A percentile compares a stretch with the other conserved stretches of the same genome.
Conservation (phyloP, 2,329 filamentous ascomycete species). For the Plectosphaerella sp. region DNA sequence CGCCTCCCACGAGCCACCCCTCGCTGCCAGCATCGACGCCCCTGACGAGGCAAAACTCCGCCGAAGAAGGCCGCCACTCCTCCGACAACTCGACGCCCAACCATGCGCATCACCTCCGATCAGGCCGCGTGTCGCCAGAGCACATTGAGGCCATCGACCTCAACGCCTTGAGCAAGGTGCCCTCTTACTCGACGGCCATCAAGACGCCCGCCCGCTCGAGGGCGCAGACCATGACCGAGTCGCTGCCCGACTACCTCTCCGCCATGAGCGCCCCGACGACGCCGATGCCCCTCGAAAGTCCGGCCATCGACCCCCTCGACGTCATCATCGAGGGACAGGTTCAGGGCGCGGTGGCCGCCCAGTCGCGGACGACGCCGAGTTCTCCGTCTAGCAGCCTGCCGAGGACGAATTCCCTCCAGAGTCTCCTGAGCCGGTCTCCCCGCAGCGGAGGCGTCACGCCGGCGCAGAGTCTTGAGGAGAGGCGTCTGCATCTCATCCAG, state of each 20-base stretch:
- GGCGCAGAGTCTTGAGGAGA: slow-evolving; percentile 9
- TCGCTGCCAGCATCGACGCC: slow-evolving; percentile 39
- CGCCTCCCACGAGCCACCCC: slow-evolving; percentile 24
- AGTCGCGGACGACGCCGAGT: neutral
- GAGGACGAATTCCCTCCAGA: neutral
- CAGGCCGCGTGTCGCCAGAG: slow-evolving; percentile 51
- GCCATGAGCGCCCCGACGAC: slow-evolving; percentile 51
- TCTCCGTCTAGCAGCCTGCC: neutral
- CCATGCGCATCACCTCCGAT: slow-evolving; percentile 19
- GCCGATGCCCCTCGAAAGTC: slow-evolving; percentile 31
- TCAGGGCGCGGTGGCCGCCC: neutral
- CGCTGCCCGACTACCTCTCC: slow-evolving; percentile 64
- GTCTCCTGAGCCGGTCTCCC: neutral
- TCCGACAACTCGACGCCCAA: neutral
- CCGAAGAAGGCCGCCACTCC: slow-evolving; percentile 31
- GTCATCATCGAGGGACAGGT: slow-evolving; percentile 19
- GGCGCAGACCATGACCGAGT: slow-evolving; percentile 40
- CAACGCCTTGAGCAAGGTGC: slow-evolving; percentile 65
- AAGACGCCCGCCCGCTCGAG: slow-evolving; percentile 56
- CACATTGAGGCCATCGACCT: slow-evolving; percentile 56
- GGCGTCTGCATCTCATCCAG: slow-evolving; percentile 29
- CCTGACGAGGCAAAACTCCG: slow-evolving; percentile 50
- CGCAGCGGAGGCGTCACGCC: slow-evolving; percentile 7
- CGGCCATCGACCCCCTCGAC: slow-evolving; percentile 16
- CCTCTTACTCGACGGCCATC: slow-evolving; percentile 72